Evolutionary conservation across 1,139 yeast species (phyloP), one percentile per base, ranked within the genome.

Genomic region (Zhuliangozyma parablackwelliae): DNA sequence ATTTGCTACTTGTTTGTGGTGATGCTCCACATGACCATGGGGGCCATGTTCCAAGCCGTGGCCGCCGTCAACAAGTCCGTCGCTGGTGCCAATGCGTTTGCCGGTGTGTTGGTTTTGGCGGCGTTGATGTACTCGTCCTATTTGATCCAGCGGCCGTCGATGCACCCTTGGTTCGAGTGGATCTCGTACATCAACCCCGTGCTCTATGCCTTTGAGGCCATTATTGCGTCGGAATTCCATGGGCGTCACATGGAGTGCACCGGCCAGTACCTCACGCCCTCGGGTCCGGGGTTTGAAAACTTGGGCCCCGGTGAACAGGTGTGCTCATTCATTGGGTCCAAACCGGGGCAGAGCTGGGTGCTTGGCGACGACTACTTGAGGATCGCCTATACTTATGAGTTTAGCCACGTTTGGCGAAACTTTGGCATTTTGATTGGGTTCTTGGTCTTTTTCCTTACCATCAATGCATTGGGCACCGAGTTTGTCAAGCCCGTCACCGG

Each of bases 111-210:
- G 27, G 58, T 77, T 48, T 54, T 77, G 53, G 71, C 73, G 2
- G 47, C 72, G 32, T 63, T 75, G 39, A 59, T 75, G 52, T 78
- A 77, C 48, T 67, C 80, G 16, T 75, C 80, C 25, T 78, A 70
- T 57, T 69, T 72, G 67, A 68, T 78, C 44, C 83, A 76, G 48
- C 56, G 72, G 33, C 78, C 78, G 7, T 62, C 72, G 0, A 78
- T 79, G 82, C 81, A 70, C 45, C 80, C 80, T 28, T 78, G 83
- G 82, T 77, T 78, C 49, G 71, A 74, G 51, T 79, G 85, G 85
- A 67, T 77, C 30, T 71, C 78, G 5, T 79, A 76, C 49, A 60
- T 77, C 39, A 63, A 79, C 46, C 84, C 85, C 4, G 56, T 78
- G 36, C 58, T 74, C 32, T 79, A 78, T 47, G 77, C 74, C 7